Evolutionary conservation across 2,329 filamentous ascomycete species (phyloP), one percentile per base, ranked within the genome.

Genomic region (Neobulgaria alba): DNA sequence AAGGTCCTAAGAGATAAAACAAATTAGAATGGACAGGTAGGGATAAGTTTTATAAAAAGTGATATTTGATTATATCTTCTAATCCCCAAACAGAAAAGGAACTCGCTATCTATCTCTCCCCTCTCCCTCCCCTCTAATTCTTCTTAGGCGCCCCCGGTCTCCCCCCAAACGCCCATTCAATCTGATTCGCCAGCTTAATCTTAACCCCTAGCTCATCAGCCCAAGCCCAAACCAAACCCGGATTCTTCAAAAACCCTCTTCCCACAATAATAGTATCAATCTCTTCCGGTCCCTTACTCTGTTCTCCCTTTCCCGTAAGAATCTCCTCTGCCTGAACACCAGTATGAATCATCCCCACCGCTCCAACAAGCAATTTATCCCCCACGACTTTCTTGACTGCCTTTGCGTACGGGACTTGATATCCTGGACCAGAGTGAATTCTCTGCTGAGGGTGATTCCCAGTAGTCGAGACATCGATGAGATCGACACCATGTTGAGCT

Each of bases 321-420:
- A 76, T 42, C 14, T 68, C 61, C 48, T 77, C 63, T 0, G 73
- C 73, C 7, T 66, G 53, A 2, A 50, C 57, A 0, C 66, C 72
- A 0, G 46, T 62, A 16, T 55, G 66, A 50, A 76, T 74, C n/a
- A 52, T 63, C 0, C 72, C 72, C 0, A 76, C 72, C 0, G 69
- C 54, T 8, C 63, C 62, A 18, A 72, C 61, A 0, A 68, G 39
- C 48, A 69, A 33, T 39, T 56, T 78, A 43, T 82, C 75, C 0
- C 80, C 81, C n/a, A 89, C 74, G 1, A 72, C 79, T 51, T 78
- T 72, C 66, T 88, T 88, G 41, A 88, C 75, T 3, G 72, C 69
- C 55, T 80, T 75, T 0, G 85, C 77, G 51, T 87, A 82, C 0
- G 71, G 75, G 0, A 73, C 79, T 61, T 90, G 85, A 63, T 87